A percentile compares a stretch with the other conserved stretches of the same genome.
These are phyloP conservation scores for Zarea fungicola DNA, from an alignment of 2,329 filamentous ascomycete species.

Conservation along the genomic window DNA sequence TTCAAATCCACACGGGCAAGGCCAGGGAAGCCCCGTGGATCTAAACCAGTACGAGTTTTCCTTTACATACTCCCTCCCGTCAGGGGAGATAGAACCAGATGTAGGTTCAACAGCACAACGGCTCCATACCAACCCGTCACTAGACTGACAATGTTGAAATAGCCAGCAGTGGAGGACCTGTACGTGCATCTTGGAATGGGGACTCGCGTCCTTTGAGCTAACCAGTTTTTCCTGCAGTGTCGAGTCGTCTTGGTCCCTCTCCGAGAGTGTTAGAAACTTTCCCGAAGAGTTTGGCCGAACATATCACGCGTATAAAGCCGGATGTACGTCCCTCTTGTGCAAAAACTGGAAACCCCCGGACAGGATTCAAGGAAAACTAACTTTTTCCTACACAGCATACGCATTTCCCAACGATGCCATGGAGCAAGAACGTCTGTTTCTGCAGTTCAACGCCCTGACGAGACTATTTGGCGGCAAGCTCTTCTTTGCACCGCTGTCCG, in stretches of 20 bases:
- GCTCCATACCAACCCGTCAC: no score
- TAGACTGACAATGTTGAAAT: not conserved
- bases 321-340: conserved; percentile 31
- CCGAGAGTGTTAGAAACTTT: conserved; percentile 37
- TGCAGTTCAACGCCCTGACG: conserved; percentile 34
- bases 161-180: conserved; percentile 11
- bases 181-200: not conserved
- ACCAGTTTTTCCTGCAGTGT: conserved; percentile 14
- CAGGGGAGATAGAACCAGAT: conserved; percentile 8
- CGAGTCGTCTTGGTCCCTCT: conserved; percentile 31
- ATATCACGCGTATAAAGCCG: conserved; percentile 43
- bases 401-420: conserved; percentile 40
- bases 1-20: not conserved
- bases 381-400: conserved; percentile 34
- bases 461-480: conserved; percentile 35
- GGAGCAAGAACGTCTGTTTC: conserved; percentile 37
- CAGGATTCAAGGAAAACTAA: not conserved
- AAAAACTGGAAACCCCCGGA: not conserved
- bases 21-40: not conserved
- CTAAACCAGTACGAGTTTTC: conserved; percentile 11
- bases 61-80: conserved; percentile 5
- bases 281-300: conserved; percentile 41
- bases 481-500: conserved; percentile 38
- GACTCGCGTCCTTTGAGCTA: not conserved
- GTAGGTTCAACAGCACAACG: conserved; percentile 1